Percentiles rank a stretch among this genome's conserved stretches.
These are phyloP conservation scores for Penicillium sp. DNA, from an alignment of 2,329 filamentous ascomycete species.

Conservation along the genomic window DNA sequence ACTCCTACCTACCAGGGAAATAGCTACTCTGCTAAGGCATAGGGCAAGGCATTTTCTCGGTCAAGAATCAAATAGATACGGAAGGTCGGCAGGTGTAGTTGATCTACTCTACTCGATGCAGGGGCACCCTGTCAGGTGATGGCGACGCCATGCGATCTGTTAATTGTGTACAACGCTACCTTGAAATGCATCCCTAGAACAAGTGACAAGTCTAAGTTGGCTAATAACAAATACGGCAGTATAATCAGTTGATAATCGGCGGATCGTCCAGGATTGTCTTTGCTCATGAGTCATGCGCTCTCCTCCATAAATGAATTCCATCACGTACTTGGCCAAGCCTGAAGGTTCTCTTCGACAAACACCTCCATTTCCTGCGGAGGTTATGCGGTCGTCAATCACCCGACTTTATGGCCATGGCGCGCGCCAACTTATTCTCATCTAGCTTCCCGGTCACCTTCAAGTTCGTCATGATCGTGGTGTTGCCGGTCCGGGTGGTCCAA, in stretches of 20 bases:
- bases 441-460: slow-evolving; percentile 7
- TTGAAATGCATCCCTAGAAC: background rate
- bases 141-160: background rate
- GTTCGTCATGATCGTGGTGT: slow-evolving; percentile 5
- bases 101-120: background rate
- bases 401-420: slow-evolving; percentile 1
- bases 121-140: background rate
- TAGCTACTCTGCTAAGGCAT: background rate
- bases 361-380: background rate
- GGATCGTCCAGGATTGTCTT: background rate
- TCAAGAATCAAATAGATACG: background rate
- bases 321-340: background rate
- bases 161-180: background rate
- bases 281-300: background rate
- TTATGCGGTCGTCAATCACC: background rate
- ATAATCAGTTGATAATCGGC: background rate
- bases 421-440: slow-evolving; percentile 8
- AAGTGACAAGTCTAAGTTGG: background rate
- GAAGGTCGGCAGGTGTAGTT: background rate
- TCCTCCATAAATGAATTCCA: background rate
- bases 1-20: background rate
- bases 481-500: slow-evolving; percentile 22
- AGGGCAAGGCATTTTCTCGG: background rate
- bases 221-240: background rate
- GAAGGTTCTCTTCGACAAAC: background rate